Percentiles rank a stretch among this genome's conserved stretches.
phyloP scores from a whole-genome alignment of 768 basidiomycete species.

The Lyophyllum decastes region DNA sequence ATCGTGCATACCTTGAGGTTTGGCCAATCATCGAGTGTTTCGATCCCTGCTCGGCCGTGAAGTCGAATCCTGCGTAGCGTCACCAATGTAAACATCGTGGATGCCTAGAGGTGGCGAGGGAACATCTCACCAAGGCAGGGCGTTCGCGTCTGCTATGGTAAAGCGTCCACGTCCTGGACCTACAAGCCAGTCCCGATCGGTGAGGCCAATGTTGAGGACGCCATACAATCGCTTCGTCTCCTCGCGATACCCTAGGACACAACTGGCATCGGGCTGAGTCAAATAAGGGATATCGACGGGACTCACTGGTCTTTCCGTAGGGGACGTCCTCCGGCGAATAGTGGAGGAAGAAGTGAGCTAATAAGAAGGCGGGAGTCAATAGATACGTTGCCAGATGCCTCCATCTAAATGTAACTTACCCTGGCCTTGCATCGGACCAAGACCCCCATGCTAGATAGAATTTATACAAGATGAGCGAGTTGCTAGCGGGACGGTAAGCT shows the following conservation, averaged over 20 bases:
- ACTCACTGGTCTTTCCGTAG: conserved; percentile 65
- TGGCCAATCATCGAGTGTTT: conserved; percentile 20
- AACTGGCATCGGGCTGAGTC: conserved; percentile 14
- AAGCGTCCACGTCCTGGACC: conserved; percentile 72
- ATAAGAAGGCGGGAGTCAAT: background rate
- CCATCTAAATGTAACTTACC: conserved; percentile 9
- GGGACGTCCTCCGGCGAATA: conserved; percentile 68
- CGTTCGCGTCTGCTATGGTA: conserved; percentile 74
- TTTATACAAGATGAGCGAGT: background rate
- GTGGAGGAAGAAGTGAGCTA: conserved; percentile 71
- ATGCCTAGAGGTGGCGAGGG: background rate
- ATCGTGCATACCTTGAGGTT: conserved; percentile 15
- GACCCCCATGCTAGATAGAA: conserved; percentile 62
- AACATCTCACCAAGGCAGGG: conserved; percentile 54
- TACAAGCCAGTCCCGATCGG: conserved; percentile 74
- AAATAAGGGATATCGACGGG: background rate
- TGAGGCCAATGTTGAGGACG: conserved; percentile 81
- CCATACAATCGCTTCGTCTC: conserved; percentile 83
- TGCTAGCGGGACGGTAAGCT: background rate
- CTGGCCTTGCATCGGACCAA: conserved; percentile 91
- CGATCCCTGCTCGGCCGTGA: conserved; percentile 40
- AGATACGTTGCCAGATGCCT: background rate
- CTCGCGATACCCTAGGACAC: conserved; percentile 62
- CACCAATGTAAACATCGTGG: background rate
- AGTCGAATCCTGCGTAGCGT: conserved; percentile 50